Evolutionary conservation across 2,329 filamentous ascomycete genomes (phyloP).

Genomic region (Beauveria scarabaeidicola): DNA sequence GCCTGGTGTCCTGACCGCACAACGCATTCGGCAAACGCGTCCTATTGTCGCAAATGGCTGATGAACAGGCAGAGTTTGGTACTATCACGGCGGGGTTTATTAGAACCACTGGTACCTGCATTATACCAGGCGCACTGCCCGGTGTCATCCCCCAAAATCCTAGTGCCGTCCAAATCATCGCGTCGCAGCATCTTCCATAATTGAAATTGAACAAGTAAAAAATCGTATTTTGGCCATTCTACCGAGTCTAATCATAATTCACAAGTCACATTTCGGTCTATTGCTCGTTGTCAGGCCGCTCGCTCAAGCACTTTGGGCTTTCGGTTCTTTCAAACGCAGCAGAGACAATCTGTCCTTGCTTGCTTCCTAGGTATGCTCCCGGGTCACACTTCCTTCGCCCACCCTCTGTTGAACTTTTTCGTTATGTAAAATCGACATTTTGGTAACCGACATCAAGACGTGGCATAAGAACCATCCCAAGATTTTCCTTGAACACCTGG

Average conservation of each 20-base stretch:
- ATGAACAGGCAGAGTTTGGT: neutral
- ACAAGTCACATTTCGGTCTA: constrained; percentile 18
- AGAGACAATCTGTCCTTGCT: constrained; percentile 23
- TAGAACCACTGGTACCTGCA: neutral
- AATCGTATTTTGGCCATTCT: constrained; percentile 27
- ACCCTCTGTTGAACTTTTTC: constrained; percentile 9
- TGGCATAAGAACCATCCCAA: constrained; percentile 5
- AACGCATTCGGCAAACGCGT: neutral
- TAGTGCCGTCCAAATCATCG: neutral
- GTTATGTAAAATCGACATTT: constrained; percentile 12
- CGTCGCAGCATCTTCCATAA: neutral
- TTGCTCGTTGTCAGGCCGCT: constrained; percentile 14
- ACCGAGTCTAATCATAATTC: constrained; percentile 30
- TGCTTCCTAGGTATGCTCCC: constrained; percentile 11
- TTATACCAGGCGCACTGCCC: neutral
- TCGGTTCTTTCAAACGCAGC: constrained; percentile 17
- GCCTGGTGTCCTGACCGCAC: neutral
- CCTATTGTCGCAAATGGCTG: neutral
- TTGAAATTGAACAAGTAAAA: constrained; percentile 13
- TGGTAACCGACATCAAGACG: constrained; percentile 7
- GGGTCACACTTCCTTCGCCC: neutral
- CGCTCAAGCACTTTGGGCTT: constrained; percentile 18
- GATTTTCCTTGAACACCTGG: constrained; percentile 12
- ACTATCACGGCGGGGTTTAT: neutral
- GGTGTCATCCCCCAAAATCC: neutral